Evolutionary conservation across 371 early-diverging fungal species (phyloP).

Genomic region (Apophysomyces ossiformis): DNA sequence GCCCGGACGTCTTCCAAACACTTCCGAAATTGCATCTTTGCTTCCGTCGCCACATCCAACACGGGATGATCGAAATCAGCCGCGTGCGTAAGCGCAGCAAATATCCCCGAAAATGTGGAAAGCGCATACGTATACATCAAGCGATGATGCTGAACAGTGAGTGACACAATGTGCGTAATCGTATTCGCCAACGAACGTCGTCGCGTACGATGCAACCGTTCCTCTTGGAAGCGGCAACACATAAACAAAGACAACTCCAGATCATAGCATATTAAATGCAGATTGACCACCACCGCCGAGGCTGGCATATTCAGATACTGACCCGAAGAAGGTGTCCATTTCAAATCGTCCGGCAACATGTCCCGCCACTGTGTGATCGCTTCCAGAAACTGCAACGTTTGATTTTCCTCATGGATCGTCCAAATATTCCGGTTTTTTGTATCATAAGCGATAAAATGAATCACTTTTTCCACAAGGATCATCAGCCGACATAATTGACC

Average conservation of each 20-base stretch:
- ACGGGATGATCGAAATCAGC: conserved; percentile 43
- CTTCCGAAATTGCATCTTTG: conserved; percentile 45
- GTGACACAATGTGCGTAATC: conserved; percentile 43
- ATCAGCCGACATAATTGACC: conserved; percentile 41
- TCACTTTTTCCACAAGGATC: conserved; percentile 45
- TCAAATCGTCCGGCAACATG: conserved; percentile 31
- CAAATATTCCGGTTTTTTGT: conserved; percentile 32
- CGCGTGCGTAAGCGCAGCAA: conserved; percentile 52
- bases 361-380: conserved; percentile 44
- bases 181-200: conserved; percentile 44
- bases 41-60: conserved; percentile 33
- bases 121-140: conserved; percentile 44
- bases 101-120: conserved; percentile 43
- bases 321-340: conserved; percentile 31
- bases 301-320: conserved; percentile 26
- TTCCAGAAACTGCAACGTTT: conserved; percentile 39
- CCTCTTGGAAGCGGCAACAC: conserved; percentile 49
- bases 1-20: conserved; percentile 39
- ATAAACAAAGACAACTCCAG: conserved; percentile 48
- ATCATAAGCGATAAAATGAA: conserved; percentile 43
- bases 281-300: conserved; percentile 37
- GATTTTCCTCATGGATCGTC: conserved; percentile 45
- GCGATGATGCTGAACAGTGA: conserved; percentile 39
- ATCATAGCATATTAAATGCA: conserved; percentile 42
- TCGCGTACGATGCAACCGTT: conserved; percentile 38